Evolutionary conservation across 305 asterid species (phyloP), one percentile per base, ranked within the genome.

Genomic region (Fraxinus albicans): DNA sequence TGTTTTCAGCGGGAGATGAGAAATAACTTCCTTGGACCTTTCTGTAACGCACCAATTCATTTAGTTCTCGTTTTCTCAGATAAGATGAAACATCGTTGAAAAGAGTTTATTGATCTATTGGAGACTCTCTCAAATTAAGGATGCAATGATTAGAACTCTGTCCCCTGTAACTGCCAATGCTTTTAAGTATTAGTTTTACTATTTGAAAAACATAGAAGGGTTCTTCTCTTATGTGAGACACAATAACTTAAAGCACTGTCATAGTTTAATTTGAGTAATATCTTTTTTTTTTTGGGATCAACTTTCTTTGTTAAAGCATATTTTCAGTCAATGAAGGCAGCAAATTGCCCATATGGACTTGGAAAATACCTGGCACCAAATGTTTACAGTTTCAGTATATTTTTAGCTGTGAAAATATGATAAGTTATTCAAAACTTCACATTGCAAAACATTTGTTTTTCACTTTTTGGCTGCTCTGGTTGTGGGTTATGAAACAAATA

Each of bases 401-500:
- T 83, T 65, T 21, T 77, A 73, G 29, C 34, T 23, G 9, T 6
- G 67, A n/a, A 58, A 58, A n/a, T 58, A 58, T 58, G 67, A 35
- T 38, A 21, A 25, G 60, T 70, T 6, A 42, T 82, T 44, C 31
- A 44, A 9, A 31, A 67, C 9, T 74, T 75, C 21, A 72, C 42
- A 8, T 12, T 3, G 58, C 12, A 33, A 79, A 40, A 75, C 81
- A 23, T 34, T 76, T 23, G 67, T 27, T 80, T 50, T 38, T 42
- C 31, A 9, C 27, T 13, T 69, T 9, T 79, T 38, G n/a, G 65
- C 65, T 55, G 25, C 19, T 70, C 15, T 80, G 34, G 79, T 33
- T 79, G 50, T 75, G 82, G 42, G 76, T 74, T 75, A 72, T 73
- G 80, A 23, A 78, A 29, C 76, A 70, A 31, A 70, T 6, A 70